Evolutionary conservation across 257 asterid genomes (phyloP).

Genomic region (Cinchona pubescens): DNA sequence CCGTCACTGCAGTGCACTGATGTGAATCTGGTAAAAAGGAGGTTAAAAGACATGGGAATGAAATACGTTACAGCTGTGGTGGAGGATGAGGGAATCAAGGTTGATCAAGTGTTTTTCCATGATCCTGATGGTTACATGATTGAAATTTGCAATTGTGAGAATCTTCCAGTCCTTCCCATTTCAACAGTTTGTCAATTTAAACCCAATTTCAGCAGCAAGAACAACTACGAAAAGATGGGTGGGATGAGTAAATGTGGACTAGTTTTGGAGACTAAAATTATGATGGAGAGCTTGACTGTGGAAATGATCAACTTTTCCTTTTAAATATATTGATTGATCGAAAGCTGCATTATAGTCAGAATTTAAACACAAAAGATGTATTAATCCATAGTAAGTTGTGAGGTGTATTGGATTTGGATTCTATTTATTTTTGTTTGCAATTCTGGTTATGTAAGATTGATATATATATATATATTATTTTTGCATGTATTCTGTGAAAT

Average conservation of each 20-base stretch:
- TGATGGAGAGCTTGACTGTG: slow-evolving; percentile 41
- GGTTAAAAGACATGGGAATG: slow-evolving; percentile 34
- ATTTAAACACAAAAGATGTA: not conserved
- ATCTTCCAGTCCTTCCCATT: slow-evolving; percentile 31
- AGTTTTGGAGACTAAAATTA: slow-evolving; percentile 23
- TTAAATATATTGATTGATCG: slow-evolving; percentile 7
- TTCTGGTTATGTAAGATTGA: not conserved
- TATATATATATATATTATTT: not conserved
- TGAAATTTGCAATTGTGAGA: slow-evolving; percentile 40
- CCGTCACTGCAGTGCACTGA: slow-evolving; percentile 24
- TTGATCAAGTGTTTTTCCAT: slow-evolving; percentile 44
- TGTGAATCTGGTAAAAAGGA: slow-evolving; percentile 33
- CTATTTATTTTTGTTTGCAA: not conserved
- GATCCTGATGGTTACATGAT: slow-evolving; percentile 50
- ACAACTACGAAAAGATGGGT: slow-evolving; percentile 12
- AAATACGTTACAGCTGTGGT: slow-evolving; percentile 27
- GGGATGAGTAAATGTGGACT: slow-evolving; percentile 15
- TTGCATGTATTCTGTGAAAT: not conserved
- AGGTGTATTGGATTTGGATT: not conserved
- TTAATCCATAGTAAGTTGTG: not conserved
- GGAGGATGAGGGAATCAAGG: slow-evolving; percentile 36
- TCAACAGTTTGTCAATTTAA: slow-evolving; percentile 19
- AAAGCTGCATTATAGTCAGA: no score
- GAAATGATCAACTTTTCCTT: slow-evolving; percentile 41
- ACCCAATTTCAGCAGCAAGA: slow-evolving; percentile 5